Conservation (phyloP, 495 filamentous ascomycete species). For the Chaetomidium leptoderma region DNA sequence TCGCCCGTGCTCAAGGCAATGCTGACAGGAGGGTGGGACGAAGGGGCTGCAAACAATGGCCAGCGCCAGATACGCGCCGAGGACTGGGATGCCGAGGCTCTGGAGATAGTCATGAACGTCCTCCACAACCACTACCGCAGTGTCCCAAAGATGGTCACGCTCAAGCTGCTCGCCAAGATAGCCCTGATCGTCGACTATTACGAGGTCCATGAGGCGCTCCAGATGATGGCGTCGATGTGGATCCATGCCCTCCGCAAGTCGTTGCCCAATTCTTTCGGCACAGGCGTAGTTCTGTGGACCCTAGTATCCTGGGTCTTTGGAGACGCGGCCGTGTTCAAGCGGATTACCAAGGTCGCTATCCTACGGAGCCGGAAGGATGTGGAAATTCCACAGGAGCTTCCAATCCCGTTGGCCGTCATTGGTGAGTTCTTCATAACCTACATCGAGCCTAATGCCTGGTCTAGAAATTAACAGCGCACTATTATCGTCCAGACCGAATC, state of each 20-base stretch:
- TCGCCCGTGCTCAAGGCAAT: slow-evolving; percentile 16
- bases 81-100: slow-evolving; percentile 35
- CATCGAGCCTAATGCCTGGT: too few species aligned
- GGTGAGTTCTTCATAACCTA: too few species aligned
- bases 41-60: background rate
- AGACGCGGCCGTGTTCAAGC: background rate
- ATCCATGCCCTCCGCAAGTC: background rate
- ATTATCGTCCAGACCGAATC: background rate
- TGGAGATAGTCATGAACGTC: slow-evolving; percentile 44
- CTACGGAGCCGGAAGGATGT: too few species aligned
- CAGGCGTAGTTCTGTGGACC: background rate
- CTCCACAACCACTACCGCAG: slow-evolving; percentile 39
- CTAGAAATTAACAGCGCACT: too few species aligned
- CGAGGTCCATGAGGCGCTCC: background rate
- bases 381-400: too few species aligned
- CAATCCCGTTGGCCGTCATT: too few species aligned
- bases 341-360: background rate
- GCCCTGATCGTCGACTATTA: slow-evolving; percentile 44
- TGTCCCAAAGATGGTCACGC: slow-evolving; percentile 33
- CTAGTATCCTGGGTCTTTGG: background rate
- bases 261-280: background rate
- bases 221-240: background rate
- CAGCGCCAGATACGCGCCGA: background rate
- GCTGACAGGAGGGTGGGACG: slow-evolving; percentile 13
- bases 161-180: slow-evolving; percentile 44